phyloP scores from a whole-genome alignment of 1,284 basidiomycete genomes.

The Sporisorium graminicola region DNA sequence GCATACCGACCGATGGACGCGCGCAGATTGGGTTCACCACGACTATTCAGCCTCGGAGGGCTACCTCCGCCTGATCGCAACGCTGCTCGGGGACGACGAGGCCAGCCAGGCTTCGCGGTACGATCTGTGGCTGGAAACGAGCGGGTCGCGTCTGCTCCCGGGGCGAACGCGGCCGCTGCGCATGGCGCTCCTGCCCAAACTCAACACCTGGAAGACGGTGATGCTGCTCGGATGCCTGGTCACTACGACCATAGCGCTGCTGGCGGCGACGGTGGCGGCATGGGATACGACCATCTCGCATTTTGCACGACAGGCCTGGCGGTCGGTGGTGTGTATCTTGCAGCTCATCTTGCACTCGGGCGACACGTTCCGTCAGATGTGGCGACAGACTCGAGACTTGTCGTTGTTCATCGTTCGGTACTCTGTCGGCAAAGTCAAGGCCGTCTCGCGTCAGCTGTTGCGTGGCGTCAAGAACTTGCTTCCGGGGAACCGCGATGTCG shows the following conservation, averaged over 20 bases:
- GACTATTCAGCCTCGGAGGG: constrained; percentile 44
- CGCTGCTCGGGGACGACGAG: constrained; percentile 31
- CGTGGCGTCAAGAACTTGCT: constrained; percentile 12
- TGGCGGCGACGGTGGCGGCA: constrained; percentile 27
- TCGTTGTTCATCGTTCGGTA: constrained; percentile 32
- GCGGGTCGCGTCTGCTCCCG: constrained; percentile 26
- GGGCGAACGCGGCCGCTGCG: constrained; percentile 31
- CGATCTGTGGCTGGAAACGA: constrained; percentile 31
- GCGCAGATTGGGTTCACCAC: constrained; percentile 49
- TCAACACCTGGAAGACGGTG: constrained; percentile 21
- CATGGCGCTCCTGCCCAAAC: constrained; percentile 35
- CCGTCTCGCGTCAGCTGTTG: neutral
- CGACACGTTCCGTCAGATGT: constrained; percentile 23
- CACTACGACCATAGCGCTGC: constrained; percentile 18
- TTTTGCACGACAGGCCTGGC: constrained; percentile 36
- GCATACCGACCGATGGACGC: constrained; percentile 32
- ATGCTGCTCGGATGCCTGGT: constrained; percentile 36
- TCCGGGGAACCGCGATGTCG: constrained; percentile 8
- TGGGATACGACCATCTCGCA: constrained; percentile 42
- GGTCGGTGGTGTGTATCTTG: constrained; percentile 34
- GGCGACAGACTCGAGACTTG: constrained; percentile 28
- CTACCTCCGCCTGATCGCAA: constrained; percentile 41
- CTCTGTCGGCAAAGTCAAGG: constrained; percentile 11
- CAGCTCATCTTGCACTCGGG: constrained; percentile 33
- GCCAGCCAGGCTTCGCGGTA: constrained; percentile 27